Conservation (phyloP, 495 filamentous ascomycete species). For the Letharia lupina region DNA sequence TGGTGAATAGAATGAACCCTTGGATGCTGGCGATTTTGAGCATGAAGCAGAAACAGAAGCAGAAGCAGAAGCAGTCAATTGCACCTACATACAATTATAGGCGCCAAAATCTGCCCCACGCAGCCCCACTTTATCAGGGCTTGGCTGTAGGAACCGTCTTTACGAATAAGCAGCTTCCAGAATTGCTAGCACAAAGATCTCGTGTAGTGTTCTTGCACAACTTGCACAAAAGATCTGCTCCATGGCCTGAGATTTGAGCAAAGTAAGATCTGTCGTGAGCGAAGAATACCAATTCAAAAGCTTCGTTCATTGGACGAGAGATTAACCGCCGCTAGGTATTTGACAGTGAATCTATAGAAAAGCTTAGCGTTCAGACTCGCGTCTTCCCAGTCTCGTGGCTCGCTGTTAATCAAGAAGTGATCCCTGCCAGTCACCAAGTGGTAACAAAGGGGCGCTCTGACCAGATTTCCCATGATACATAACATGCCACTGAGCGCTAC, state of each 20-base stretch:
- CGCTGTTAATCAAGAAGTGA: constrained; percentile 6
- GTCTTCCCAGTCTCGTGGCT: constrained; percentile 1
- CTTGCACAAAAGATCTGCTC: neutral
- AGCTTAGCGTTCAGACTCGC: constrained; percentile 11
- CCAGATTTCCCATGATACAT: neutral
- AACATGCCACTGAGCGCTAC: neutral
- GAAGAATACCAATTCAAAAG: neutral
- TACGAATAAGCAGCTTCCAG: neutral
- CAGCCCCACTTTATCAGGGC: neutral
- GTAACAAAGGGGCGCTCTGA: neutral
- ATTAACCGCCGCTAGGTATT: constrained; percentile 8
- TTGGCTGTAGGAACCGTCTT: neutral
- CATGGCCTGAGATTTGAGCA: neutral
- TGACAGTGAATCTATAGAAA: constrained; percentile 11
- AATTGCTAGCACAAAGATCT: neutral
- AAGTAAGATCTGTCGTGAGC: neutral
- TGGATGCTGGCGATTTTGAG: neutral
- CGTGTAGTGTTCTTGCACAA: neutral
- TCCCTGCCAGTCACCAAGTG: neutral
- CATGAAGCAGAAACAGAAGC: neutral
- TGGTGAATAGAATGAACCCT: neutral
- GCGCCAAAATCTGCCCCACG: neutral
- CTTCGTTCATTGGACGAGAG: constrained; percentile 1
- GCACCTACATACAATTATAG: neutral
- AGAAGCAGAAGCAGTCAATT: neutral